These are phyloP conservation scores for Helianthus tuberosus DNA, from an alignment of 129 eudicot species.

Conservation along the genomic window DNA sequence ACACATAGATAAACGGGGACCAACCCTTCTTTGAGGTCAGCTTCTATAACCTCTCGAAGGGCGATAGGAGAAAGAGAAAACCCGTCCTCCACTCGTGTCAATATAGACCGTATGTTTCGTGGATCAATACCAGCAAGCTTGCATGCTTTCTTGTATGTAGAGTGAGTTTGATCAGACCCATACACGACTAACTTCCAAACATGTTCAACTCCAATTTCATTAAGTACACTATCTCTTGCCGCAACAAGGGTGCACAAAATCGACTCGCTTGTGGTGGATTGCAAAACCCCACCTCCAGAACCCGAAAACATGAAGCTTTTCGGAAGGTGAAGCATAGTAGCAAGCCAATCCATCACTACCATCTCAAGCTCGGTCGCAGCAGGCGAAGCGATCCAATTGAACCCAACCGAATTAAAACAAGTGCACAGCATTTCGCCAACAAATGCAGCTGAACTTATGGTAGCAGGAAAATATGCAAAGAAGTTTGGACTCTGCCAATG, in stretches of 20 bases:
- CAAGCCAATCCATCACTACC: constrained; percentile 55
- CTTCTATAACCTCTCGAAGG: constrained; percentile 29
- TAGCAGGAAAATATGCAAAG: constrained; percentile 52
- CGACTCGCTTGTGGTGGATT: constrained; percentile 43
- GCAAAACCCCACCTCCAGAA: constrained; percentile 52
- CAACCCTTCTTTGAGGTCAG: constrained; percentile 53
- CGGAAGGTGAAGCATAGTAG: constrained; percentile 47
- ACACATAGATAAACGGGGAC: constrained; percentile 53
- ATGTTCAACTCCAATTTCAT: constrained; percentile 21
- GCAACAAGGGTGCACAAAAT: constrained; percentile 45
- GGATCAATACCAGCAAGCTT: constrained; percentile 43
- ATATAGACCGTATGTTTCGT: constrained; percentile 34
- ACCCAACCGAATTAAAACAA: constrained; percentile 49
- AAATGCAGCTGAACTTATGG: constrained; percentile 46
- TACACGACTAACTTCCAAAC: constrained; percentile 44
- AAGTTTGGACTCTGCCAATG: constrained; percentile 54
- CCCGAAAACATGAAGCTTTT: constrained; percentile 49
- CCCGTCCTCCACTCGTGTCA: constrained; percentile 15
- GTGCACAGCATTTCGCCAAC: constrained; percentile 51
- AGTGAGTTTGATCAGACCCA: constrained; percentile 56
- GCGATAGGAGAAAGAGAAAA: constrained; percentile 34
- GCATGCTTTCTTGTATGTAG: constrained; percentile 34
- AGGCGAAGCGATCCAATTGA: constrained; percentile 53
- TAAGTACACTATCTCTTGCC: constrained; percentile 39
- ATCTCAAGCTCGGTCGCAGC: constrained; percentile 57